Percentiles rank a stretch among this genome's conserved stretches.
phyloP scores from a whole-genome alignment of 768 basidiomycete genomes.

The Podaxis sp. region DNA sequence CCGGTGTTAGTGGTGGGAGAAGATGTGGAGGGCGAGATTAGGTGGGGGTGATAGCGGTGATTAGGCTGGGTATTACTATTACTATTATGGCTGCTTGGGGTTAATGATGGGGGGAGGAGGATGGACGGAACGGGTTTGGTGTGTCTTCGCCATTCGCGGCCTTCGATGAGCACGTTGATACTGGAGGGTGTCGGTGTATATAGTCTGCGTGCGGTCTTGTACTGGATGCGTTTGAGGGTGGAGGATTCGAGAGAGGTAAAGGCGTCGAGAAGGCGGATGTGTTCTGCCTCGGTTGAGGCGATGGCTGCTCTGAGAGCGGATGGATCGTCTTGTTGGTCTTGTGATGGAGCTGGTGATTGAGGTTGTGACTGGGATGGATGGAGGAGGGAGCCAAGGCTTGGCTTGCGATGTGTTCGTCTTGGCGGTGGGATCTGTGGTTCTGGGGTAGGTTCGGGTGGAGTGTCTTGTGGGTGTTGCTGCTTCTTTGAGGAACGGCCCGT shows the following conservation, averaged over 20 bases:
- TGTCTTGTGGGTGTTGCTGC: neutral
- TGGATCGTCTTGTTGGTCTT: conserved; percentile 18
- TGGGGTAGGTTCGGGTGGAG: neutral
- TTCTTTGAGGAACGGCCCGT: conserved; percentile 23
- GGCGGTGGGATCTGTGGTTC: neutral
- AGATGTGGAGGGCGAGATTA: conserved; percentile 9
- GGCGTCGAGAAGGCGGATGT: conserved; percentile 55
- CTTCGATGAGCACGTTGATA: conserved; percentile 25
- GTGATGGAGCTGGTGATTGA: conserved; percentile 1
- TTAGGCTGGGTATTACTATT: no score
- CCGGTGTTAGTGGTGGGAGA: conserved; percentile 18
- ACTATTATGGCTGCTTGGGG: conserved; percentile 8
- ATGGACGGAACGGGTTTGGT: conserved; percentile 19
- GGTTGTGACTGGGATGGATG: neutral
- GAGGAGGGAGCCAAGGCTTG: neutral
- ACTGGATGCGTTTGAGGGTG: conserved; percentile 44
- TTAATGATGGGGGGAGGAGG: conserved; percentile 20
- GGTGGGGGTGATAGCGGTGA: conserved; percentile 9
- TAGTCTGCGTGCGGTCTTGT: conserved; percentile 32
- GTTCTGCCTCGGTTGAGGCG: conserved; percentile 59
- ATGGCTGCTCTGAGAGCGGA: conserved; percentile 56
- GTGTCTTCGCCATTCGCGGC: conserved; percentile 31
- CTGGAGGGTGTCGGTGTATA: conserved; percentile 26
- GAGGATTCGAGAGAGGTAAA: conserved; percentile 64
- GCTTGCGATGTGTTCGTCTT: conserved; percentile 1